Evolutionary conservation across 2,329 filamentous ascomycete species (phyloP).

Genomic region (Zopfia rhizophila): DNA sequence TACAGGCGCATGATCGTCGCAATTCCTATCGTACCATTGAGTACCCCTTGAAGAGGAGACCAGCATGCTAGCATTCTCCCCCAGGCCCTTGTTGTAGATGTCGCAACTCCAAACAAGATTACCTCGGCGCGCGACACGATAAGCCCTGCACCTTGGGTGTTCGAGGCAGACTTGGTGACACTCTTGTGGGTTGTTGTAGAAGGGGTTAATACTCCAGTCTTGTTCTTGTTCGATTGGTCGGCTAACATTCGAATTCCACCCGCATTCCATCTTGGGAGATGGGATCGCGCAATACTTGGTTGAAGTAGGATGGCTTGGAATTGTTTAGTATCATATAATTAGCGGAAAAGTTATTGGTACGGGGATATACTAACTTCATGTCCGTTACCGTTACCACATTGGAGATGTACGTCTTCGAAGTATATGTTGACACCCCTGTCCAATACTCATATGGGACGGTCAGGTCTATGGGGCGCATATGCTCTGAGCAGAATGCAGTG

Average conservation of each 20-base stretch:
- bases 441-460: slow-evolving; percentile 9
- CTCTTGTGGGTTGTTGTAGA: slow-evolving; percentile 18
- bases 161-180: slow-evolving; percentile 31
- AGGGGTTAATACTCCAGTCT: slow-evolving; percentile 26
- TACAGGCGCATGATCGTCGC: slow-evolving; percentile 19
- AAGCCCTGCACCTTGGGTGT: slow-evolving; percentile 22
- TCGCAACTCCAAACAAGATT: slow-evolving; percentile 14
- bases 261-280: slow-evolving; percentile 26
- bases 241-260: slow-evolving; percentile 25
- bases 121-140: slow-evolving; percentile 14
- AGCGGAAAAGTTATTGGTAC: not conserved
- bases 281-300: slow-evolving; percentile 25
- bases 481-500: slow-evolving; percentile 23
- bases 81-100: slow-evolving; percentile 29
- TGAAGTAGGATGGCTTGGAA: slow-evolving; percentile 25
- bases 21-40: slow-evolving; percentile 30
- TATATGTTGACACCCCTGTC: slow-evolving; percentile 18
- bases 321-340: slow-evolving; percentile 1
- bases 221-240: slow-evolving; percentile 22
- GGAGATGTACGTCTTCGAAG: slow-evolving; percentile 19
- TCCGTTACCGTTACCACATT: slow-evolving; percentile 27
- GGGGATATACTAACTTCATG: slow-evolving; percentile 12
- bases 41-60: slow-evolving; percentile 16
- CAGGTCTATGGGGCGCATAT: slow-evolving; percentile 23
- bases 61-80: slow-evolving; percentile 20